Percentiles rank a stretch among this genome's conserved stretches.
These are phyloP conservation scores for Ascochyta koolunga DNA, from an alignment of 2,329 filamentous ascomycete species.

Conservation along the genomic window DNA sequence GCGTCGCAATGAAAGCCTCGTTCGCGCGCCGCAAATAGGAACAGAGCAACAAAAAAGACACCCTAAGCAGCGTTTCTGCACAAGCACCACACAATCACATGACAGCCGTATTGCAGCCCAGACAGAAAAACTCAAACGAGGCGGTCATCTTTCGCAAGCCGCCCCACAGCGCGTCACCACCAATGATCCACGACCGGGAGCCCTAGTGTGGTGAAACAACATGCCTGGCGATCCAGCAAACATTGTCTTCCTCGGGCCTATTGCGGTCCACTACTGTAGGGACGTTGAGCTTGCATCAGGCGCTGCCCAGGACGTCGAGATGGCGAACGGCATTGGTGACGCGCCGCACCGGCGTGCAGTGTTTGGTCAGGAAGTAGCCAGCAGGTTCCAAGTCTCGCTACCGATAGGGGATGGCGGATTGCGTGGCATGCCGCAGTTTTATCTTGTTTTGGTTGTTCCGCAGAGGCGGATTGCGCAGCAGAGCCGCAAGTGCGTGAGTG, in stretches of 20 bases:
- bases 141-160: slow-evolving; percentile 10
- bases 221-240: slow-evolving; percentile 10
- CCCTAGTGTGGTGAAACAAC: background rate
- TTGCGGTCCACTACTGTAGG: too few species aligned
- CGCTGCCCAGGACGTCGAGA: background rate
- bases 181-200: background rate
- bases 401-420: slow-evolving; percentile 2
- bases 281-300: background rate
- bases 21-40: background rate
- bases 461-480: slow-evolving; percentile 8
- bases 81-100: background rate
- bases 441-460: too few species aligned
- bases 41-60: background rate
- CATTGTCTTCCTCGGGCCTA: background rate
- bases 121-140: background rate
- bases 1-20: background rate
- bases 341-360: background rate
- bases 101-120: background rate
- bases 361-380: background rate
- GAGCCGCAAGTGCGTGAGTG: slow-evolving; percentile 9
- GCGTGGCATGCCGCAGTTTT: too few species aligned
- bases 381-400: background rate
- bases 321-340: background rate
- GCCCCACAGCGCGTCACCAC: slow-evolving; percentile 1
- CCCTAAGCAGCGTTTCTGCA: background rate